Evolutionary conservation across 305 asterid genomes (phyloP).

Genomic region (Solanum hybrid): DNA sequence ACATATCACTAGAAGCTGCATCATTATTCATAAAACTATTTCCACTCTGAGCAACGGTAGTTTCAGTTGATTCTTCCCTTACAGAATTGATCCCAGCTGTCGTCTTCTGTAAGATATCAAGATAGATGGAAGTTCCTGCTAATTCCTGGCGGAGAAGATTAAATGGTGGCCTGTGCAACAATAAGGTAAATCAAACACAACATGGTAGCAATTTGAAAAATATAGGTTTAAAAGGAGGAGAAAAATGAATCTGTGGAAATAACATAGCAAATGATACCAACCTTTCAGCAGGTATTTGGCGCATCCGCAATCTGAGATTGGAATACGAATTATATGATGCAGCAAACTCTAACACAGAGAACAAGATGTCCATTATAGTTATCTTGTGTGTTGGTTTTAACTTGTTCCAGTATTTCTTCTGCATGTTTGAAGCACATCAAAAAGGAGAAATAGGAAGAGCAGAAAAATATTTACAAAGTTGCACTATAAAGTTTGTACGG

Average conservation of each 20-base stretch:
- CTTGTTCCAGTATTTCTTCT: constrained; percentile 93
- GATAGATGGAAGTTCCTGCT: constrained; percentile 88
- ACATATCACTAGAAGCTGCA: not conserved
- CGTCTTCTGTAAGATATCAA: constrained; percentile 85
- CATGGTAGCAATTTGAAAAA: constrained; percentile 8
- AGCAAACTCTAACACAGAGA: constrained; percentile 84
- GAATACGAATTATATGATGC: constrained; percentile 88
- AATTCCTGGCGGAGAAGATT: constrained; percentile 99
- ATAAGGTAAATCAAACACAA: constrained; percentile 10
- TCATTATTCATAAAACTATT: not conserved
- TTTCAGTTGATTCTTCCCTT: constrained; percentile 16
- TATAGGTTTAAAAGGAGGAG: constrained; percentile 9
- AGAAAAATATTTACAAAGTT: not conserved
- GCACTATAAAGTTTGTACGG: not conserved
- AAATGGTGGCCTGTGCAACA: constrained; percentile 67
- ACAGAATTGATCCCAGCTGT: constrained; percentile 31
- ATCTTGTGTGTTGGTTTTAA: constrained; percentile 70
- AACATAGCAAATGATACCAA: constrained; percentile 16
- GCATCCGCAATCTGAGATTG: constrained; percentile 83
- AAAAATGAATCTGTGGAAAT: constrained; percentile 2
- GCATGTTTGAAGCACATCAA: constrained; percentile 26
- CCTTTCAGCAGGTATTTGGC: constrained; percentile 82
- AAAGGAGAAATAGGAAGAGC: constrained; percentile 1
- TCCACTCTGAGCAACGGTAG: not conserved
- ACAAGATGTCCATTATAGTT: constrained; percentile 72